Conservation (phyloP, 805 yeast genomes). For the Nakazawaea anatomiae region DNA sequence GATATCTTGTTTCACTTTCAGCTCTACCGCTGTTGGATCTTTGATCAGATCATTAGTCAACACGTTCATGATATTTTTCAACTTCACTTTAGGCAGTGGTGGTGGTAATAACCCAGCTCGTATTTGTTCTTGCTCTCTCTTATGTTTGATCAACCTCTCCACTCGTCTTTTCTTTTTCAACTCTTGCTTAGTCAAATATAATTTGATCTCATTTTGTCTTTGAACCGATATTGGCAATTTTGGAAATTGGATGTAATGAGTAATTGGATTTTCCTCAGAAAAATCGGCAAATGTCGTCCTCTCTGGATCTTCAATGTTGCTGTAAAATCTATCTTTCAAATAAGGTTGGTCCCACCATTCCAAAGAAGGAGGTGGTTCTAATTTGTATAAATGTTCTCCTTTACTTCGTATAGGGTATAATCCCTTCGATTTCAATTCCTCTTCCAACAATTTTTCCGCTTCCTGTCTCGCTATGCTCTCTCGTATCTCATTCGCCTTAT, state of each 20-base stretch:
- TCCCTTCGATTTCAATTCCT: conserved; percentile 26
- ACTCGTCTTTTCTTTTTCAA: conserved; percentile 66
- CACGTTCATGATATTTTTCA: conserved; percentile 81
- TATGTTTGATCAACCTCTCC: conserved; percentile 54
- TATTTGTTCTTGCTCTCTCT: conserved; percentile 72
- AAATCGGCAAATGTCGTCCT: conserved; percentile 28
- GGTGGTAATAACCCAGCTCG: conserved; percentile 79
- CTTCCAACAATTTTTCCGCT: conserved; percentile 24
- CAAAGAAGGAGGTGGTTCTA: conserved; percentile 48
- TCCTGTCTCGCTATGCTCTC: conserved; percentile 29
- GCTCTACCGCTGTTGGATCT: conserved; percentile 87
- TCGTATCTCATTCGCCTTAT: conserved; percentile 46
- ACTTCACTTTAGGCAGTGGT: conserved; percentile 83
- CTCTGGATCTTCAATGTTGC: conserved; percentile 23
- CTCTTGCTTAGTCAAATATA: conserved; percentile 73
- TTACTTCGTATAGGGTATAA: conserved; percentile 42
- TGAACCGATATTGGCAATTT: conserved; percentile 31
- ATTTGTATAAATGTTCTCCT: conserved; percentile 52
- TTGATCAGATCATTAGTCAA: conserved; percentile 77
- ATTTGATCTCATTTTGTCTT: conserved; percentile 19
- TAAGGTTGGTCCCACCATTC: conserved; percentile 91
- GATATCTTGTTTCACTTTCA: conserved; percentile 62
- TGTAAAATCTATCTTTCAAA: conserved; percentile 32
- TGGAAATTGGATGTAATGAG: conserved; percentile 81
- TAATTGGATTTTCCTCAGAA: conserved; percentile 42